Base-by-base conservation (phyloP, 1,284 basidiomycete genomes). In the Pascua guehoae region DNA sequence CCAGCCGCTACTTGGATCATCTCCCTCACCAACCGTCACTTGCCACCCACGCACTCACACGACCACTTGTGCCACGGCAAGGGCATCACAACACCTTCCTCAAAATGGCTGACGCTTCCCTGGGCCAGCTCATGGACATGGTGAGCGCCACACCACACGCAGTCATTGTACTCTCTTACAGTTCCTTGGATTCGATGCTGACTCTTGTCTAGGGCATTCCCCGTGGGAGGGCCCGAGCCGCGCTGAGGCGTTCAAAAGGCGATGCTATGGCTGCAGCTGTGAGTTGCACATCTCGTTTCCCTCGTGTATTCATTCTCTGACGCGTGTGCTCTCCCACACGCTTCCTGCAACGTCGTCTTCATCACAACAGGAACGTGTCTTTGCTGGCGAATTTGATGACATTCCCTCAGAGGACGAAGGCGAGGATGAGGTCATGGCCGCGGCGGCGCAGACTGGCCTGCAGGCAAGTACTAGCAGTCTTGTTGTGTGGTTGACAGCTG, bases 231-330 rank as follows among this genome's bases (percentile, higher is more conserved):
- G 91, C 91, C 42, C 82, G 82, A 63, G 88, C 87, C 46, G 90
- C 90, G 12, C 76, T 93, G 67, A 82, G 80, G 57, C 84, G 85
- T 66, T 83, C 87, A 67, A 88, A 85, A 67, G 71, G 70, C 5
- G 90, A 93, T 79, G 87, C 90, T 38, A 89, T 89, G 88, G 81
- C 87, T 67, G 91, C 91, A n/a, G 90, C 91, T 4, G 90, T 84
- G 80, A 53, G 86, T 91, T 41, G 44, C n/a, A 36, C 15, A 14
- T 48, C 18, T 2, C n/a, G 16, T 32, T 32, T 2, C 9, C 14
- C 12, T n/a, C 5, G 38, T 48, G 36, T 39, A 7, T 5, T 38
- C 12, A 5, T 2, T 12, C 17, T 8, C 53, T 55, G 39, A 61
- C 32, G 14, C 11, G 24, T 32, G 24, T 32, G 24, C 7, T 3